phyloP scores from a whole-genome alignment of 192 early-diverging fungal genomes.

The Backusella tarrabulga region DNA sequence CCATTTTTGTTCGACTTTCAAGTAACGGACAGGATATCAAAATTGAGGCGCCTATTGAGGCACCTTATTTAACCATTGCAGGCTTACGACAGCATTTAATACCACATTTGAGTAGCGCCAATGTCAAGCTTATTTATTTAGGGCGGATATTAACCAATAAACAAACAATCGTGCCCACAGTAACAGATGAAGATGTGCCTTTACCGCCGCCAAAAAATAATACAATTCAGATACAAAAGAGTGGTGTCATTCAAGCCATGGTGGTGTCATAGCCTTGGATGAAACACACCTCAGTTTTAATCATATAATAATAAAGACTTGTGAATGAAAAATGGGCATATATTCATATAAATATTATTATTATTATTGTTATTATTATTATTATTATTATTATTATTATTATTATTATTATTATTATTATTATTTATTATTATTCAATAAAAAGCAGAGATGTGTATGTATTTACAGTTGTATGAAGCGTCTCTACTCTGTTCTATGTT shows the following conservation, averaged over 20 bases:
- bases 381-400: too few species aligned
- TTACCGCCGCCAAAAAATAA: not conserved
- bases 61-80: not conserved
- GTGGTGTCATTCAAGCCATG: slow-evolving; percentile 6
- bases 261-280: not conserved
- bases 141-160: not conserved
- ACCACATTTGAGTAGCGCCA: not conserved
- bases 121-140: slow-evolving; percentile 5
- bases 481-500: too few species aligned
- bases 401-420: too few species aligned
- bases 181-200: not conserved
- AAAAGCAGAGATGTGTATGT: too few species aligned
- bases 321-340: too few species aligned
- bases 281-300: not conserved
- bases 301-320: too few species aligned
- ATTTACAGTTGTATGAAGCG: too few species aligned
- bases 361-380: too few species aligned
- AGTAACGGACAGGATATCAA: not conserved
- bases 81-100: not conserved
- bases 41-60: not conserved
- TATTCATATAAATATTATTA: too few species aligned
- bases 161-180: not conserved
- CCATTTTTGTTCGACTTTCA: slow-evolving; percentile 4
- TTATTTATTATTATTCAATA: too few species aligned
- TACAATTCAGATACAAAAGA: not conserved